Evolutionary conservation across 352 stramenopile genomes (phyloP).

Genomic region (Phytopythium aichiense): DNA sequence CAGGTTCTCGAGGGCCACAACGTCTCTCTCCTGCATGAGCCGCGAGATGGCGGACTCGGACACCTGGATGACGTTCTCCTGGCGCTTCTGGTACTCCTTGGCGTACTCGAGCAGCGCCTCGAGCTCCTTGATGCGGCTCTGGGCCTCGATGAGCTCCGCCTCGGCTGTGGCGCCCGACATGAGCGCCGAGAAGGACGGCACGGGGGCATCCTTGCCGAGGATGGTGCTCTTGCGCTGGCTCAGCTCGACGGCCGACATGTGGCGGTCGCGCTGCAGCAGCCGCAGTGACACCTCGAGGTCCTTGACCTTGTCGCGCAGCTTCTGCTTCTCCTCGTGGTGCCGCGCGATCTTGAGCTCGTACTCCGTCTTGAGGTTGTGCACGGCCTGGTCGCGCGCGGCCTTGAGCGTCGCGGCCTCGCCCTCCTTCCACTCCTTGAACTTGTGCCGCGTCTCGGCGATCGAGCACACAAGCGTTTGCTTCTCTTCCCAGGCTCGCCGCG

Average conservation of each 20-base stretch:
- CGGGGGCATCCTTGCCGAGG: constrained; percentile 11
- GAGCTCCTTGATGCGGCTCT: constrained; percentile 51
- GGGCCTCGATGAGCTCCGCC: constrained; percentile 54
- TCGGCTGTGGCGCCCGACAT: constrained; percentile 34
- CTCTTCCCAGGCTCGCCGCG: constrained; percentile 36
- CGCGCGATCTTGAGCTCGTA: constrained; percentile 66
- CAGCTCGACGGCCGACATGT: constrained; percentile 51
- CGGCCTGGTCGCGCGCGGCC: constrained; percentile 46
- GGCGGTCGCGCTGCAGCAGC: constrained; percentile 56
- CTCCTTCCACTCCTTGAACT: constrained; percentile 72
- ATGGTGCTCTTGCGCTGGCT: constrained; percentile 62
- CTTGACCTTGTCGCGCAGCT: constrained; percentile 67
- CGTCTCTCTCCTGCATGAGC: constrained; percentile 44
- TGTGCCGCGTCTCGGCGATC: constrained; percentile 49
- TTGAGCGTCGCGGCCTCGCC: constrained; percentile 36
- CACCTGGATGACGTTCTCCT: constrained; percentile 52
- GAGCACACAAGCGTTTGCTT: constrained; percentile 48
- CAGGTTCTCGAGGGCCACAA: constrained; percentile 31
- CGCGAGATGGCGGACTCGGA: constrained; percentile 49
- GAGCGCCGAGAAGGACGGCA: constrained; percentile 14
- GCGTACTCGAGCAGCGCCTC: constrained; percentile 49
- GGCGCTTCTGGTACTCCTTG: constrained; percentile 49
- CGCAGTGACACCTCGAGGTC: constrained; percentile 64
- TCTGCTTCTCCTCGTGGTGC: constrained; percentile 70
- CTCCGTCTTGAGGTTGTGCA: constrained; percentile 49